These are phyloP conservation scores for Blastomyces parvus DNA, from an alignment of 2,329 filamentous ascomycete genomes.

Conservation along the genomic window DNA sequence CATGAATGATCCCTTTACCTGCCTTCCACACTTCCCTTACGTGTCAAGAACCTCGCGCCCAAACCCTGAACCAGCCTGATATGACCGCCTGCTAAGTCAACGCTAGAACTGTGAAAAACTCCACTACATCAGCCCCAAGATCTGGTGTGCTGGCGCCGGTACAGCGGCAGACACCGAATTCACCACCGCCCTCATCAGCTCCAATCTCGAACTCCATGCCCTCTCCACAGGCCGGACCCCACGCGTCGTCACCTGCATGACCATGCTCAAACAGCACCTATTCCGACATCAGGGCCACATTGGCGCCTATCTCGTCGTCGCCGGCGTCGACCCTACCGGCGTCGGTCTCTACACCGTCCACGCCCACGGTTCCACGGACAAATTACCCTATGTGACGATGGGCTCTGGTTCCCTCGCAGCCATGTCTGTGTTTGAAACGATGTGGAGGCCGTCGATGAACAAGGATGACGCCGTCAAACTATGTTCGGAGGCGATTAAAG, in stretches of 20 bases:
- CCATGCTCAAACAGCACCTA: slow-evolving; percentile 96
- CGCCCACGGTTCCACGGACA: slow-evolving; percentile 95
- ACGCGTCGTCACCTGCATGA: slow-evolving; percentile 98
- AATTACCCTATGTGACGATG: slow-evolving; percentile 99
- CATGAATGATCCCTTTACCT: not conserved
- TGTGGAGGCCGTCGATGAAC: slow-evolving; percentile 73
- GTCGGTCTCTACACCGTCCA: slow-evolving; percentile 95
- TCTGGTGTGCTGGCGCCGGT: slow-evolving; percentile 97
- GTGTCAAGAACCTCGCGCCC: not conserved
- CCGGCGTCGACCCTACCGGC: slow-evolving; percentile 91
- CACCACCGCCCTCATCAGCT: slow-evolving; percentile 96
- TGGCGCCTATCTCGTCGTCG: slow-evolving; percentile 93
- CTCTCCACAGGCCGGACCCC: slow-evolving; percentile 94
- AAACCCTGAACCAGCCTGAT: not conserved
- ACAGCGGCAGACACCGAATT: slow-evolving; percentile 98
- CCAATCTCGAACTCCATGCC: slow-evolving; percentile 93
- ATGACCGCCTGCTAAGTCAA: not conserved
- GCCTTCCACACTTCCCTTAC: not conserved
- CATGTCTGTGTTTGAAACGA: slow-evolving; percentile 96
- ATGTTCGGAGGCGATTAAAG: slow-evolving; percentile 76
- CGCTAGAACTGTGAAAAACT: slow-evolving; percentile 93
- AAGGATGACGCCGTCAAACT: slow-evolving; percentile 74
- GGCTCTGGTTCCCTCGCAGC: slow-evolving; percentile 90
- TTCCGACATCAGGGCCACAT: slow-evolving; percentile 98
- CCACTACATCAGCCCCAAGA: slow-evolving; percentile 96